phyloP scores from a whole-genome alignment of 208 protist species.

The Leishmania major region DNA sequence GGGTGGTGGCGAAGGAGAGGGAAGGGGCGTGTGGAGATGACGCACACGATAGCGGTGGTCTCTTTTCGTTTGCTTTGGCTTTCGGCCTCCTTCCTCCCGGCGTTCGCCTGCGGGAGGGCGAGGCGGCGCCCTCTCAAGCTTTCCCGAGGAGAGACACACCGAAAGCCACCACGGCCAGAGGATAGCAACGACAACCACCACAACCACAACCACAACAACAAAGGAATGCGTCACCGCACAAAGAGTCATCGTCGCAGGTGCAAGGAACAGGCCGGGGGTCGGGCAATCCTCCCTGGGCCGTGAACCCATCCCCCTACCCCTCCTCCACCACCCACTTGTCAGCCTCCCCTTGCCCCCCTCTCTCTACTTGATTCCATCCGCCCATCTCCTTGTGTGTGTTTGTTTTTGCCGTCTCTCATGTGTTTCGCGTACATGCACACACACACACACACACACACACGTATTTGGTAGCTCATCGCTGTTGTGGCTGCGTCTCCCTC shows the following conservation, averaged over 20 bases:
- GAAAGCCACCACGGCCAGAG: neutral
- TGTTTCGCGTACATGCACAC: neutral
- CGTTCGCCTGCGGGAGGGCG: neutral
- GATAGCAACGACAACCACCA: neutral
- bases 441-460: neutral
- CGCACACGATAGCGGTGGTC: neutral
- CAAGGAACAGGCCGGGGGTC: neutral
- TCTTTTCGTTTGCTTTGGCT: neutral
- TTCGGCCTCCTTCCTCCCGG: neutral
- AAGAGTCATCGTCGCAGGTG: neutral
- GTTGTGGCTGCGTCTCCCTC: neutral
- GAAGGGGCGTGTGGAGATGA: neutral
- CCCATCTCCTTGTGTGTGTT: neutral
- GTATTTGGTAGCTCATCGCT: neutral
- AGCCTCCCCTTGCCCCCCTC: neutral
- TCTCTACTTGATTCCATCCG: neutral
- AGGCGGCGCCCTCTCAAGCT: neutral
- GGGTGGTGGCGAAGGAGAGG: neutral
- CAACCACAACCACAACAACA: no score
- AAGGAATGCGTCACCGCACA: neutral
- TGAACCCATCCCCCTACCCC: neutral
- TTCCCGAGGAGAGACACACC: neutral
- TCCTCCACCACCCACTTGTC: neutral
- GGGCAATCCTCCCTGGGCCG: neutral
- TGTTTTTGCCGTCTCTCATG: neutral